These are phyloP conservation scores for Aegilops umbellulata DNA, from an alignment of 176 grass and related monocot genomes.

Conservation along the genomic window DNA sequence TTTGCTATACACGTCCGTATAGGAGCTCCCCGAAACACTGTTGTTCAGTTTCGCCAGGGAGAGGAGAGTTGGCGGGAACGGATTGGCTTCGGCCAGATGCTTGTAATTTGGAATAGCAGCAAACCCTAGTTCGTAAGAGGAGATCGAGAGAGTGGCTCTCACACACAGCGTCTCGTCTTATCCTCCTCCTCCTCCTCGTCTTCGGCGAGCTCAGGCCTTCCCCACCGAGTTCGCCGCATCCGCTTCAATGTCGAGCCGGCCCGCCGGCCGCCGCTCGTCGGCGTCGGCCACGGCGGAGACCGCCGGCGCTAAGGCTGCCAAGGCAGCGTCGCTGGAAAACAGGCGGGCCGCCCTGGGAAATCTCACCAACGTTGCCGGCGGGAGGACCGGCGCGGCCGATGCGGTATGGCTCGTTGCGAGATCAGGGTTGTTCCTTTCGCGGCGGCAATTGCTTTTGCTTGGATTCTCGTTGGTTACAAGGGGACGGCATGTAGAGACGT, in stretches of 20 bases:
- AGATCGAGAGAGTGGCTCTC: no score
- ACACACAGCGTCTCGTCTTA: background rate
- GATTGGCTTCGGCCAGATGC: no score
- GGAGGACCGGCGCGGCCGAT: background rate
- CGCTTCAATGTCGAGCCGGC: conserved; percentile 16
- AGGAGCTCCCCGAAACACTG: no score
- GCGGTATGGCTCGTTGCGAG: conserved; percentile 20
- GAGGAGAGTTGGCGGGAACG: no score
- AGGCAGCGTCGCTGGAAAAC: background rate
- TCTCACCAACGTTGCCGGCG: conserved; percentile 38
- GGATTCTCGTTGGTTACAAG: background rate
- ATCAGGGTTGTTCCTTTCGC: background rate
- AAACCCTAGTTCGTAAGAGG: no score
- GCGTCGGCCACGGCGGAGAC: conserved; percentile 6
- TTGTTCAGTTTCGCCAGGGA: no score
- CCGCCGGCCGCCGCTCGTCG: conserved; percentile 1
- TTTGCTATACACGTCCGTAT: no score
- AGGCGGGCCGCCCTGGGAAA: conserved; percentile 28
- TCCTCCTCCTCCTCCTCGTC: background rate
- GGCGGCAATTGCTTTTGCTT: background rate
- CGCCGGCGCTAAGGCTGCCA: background rate
- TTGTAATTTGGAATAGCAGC: no score
- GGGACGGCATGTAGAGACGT: background rate
- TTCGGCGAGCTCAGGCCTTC: background rate
- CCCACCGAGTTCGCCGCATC: background rate